These are phyloP conservation scores for Eutypa lata DNA, from an alignment of 2,329 filamentous ascomycete genomes.

Conservation along the genomic window DNA sequence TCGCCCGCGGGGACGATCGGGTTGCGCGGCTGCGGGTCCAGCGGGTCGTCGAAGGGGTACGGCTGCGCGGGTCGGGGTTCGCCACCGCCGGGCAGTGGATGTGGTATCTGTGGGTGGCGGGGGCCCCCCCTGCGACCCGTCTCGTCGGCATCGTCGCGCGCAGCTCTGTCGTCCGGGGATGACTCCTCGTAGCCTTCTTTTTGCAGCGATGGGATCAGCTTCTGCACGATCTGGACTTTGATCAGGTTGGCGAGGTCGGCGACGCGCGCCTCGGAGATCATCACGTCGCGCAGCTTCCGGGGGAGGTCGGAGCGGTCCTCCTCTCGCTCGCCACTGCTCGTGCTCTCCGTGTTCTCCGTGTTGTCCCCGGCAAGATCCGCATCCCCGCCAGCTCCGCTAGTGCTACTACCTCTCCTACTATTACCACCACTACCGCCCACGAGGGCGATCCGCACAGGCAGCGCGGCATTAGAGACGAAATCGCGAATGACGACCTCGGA, in stretches of 20 bases:
- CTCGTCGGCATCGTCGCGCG: conserved; percentile 38
- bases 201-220: conserved; percentile 71
- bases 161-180: conserved; percentile 38
- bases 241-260: conserved; percentile 66
- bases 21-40: conserved; percentile 56
- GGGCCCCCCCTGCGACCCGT: conserved; percentile 37
- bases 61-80: conserved; percentile 56
- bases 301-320: conserved; percentile 50
- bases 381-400: neutral
- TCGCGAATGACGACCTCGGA: conserved; percentile 75
- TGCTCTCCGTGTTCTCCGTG: neutral
- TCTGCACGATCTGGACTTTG: conserved; percentile 79
- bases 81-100: conserved; percentile 41
- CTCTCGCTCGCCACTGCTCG: conserved; percentile 14
- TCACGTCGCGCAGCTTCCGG: conserved; percentile 56
- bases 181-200: conserved; percentile 80
- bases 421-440: conserved; percentile 32
- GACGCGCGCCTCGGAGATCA: conserved; percentile 70
- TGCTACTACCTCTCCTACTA: neutral
- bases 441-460: conserved; percentile 56
- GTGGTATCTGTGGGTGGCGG: conserved; percentile 42
- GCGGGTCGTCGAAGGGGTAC: conserved; percentile 65
- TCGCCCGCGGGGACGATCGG: conserved; percentile 70
- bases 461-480: conserved; percentile 60
- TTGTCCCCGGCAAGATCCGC: conserved; percentile 15